phyloP scores from a whole-genome alignment of 441 rosid species.

The Gossypium trilobum region DNA sequence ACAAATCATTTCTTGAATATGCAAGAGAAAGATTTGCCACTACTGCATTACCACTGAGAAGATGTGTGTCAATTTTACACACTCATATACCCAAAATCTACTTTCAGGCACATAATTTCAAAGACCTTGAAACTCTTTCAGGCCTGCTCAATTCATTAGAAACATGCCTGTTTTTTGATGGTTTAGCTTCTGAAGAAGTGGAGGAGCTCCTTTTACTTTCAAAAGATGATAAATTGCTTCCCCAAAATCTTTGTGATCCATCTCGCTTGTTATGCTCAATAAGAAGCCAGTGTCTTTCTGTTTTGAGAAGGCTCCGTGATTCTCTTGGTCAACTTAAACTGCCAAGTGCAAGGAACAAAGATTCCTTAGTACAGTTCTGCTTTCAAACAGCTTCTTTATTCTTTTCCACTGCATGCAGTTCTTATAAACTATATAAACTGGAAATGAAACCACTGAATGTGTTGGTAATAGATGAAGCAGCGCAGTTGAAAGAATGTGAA shows the following conservation, averaged over 20 bases:
- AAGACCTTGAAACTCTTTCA: slow-evolving; percentile 15
- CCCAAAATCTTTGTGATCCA: not conserved
- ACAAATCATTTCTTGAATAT: slow-evolving; percentile 25
- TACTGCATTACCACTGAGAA: slow-evolving; percentile 14
- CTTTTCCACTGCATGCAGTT: slow-evolving; percentile 35
- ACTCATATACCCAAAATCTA: slow-evolving; percentile 25
- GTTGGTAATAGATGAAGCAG: slow-evolving; percentile 45
- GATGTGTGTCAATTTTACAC: slow-evolving; percentile 22
- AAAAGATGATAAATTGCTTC: not conserved
- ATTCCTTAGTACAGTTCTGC: slow-evolving; percentile 22
- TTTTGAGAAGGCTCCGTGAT: slow-evolving; percentile 12
- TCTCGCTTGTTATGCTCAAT: not conserved
- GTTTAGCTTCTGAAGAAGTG: slow-evolving; percentile 22
- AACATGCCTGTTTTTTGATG: slow-evolving; percentile 10
- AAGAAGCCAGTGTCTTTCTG: slow-evolving; percentile 25
- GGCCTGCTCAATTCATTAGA: slow-evolving; percentile 25
- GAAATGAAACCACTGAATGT: slow-evolving; percentile 23
- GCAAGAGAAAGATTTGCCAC: slow-evolving; percentile 19
- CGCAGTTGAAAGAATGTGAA: slow-evolving; percentile 41
- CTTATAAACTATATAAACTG: slow-evolving; percentile 25
- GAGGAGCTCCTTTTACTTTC: slow-evolving; percentile 20
- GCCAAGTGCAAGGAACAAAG: slow-evolving; percentile 12
- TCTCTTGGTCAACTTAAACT: slow-evolving; percentile 18
- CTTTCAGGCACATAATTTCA: slow-evolving; percentile 12
- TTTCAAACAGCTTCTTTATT: slow-evolving; percentile 25